Conservation (phyloP, 2,329 filamentous ascomycete genomes). For the Fusarium sp. region DNA sequence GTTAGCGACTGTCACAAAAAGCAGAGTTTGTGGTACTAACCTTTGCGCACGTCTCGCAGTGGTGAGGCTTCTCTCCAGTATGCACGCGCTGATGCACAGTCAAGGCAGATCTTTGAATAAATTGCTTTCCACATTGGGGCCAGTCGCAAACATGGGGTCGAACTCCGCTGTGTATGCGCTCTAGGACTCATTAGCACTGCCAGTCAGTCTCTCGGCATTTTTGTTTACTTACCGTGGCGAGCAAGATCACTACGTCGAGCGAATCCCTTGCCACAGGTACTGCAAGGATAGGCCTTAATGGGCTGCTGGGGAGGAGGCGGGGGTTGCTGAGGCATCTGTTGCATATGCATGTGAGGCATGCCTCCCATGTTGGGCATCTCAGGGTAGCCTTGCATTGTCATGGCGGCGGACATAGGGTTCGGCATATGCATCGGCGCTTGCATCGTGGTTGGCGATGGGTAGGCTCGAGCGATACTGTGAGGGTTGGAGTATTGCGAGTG, state of each 20-base stretch:
- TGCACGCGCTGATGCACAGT: constrained; percentile 96
- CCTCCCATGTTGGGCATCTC: constrained; percentile 54
- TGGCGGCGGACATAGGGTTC: constrained; percentile 52
- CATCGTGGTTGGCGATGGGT: constrained; percentile 64
- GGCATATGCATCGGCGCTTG: constrained; percentile 59
- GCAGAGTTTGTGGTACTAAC: constrained; percentile 58
- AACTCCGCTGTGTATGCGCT: constrained; percentile 93
- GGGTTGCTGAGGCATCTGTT: constrained; percentile 49
- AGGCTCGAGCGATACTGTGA: constrained; percentile 59
- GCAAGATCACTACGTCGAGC: constrained; percentile 93
- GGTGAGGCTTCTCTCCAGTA: constrained; percentile 97
- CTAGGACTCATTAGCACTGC: constrained; percentile 61
- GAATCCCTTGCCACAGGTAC: constrained; percentile 90
- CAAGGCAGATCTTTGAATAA: constrained; percentile 94
- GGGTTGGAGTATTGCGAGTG: constrained; percentile 65
- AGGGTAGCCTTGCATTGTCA: constrained; percentile 56
- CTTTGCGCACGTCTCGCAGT: constrained; percentile 97
- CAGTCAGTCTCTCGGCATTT: not conserved
- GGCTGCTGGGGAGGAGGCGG: constrained; percentile 50
- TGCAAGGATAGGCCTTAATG: constrained; percentile 83
- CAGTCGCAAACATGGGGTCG: constrained; percentile 93
- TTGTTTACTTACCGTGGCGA: constrained; percentile 78
- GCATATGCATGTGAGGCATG: constrained; percentile 51
- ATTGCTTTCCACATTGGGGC: constrained; percentile 89
- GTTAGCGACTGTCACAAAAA: constrained; percentile 11